phyloP scores from a whole-genome alignment of 495 filamentous ascomycete genomes.

The Geoglossum glabrum region DNA sequence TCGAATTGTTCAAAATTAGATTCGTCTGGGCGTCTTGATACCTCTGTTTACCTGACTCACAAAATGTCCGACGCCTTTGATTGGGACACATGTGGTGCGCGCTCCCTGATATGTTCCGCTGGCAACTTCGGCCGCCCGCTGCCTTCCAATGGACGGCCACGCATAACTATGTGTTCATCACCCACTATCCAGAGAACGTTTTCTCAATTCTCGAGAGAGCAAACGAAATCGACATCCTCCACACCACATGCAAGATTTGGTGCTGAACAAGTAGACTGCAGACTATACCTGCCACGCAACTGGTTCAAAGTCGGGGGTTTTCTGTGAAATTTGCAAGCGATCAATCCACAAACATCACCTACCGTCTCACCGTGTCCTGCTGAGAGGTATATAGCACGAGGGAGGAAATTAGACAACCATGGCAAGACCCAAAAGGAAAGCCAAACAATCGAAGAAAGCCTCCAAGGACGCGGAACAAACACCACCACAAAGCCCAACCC shows the following conservation, averaged over 20 bases:
- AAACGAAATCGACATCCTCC: slow-evolving; percentile 2
- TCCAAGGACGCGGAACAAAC: not conserved
- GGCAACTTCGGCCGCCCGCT: not conserved
- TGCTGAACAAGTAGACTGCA: not conserved
- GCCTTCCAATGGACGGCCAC: not conserved
- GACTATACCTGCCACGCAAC: slow-evolving; percentile 1
- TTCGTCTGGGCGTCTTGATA: not conserved
- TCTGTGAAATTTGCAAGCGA: not conserved
- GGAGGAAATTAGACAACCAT: not conserved
- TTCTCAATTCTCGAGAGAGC: not conserved
- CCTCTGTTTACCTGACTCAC: not conserved
- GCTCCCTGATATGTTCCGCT: not conserved
- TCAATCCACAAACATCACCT: slow-evolving; percentile 1
- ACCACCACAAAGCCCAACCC: not conserved
- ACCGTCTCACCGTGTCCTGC: not conserved
- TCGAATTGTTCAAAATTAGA: not conserved
- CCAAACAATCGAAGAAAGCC: not conserved
- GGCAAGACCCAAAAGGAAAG: not conserved
- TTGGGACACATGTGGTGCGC: not conserved
- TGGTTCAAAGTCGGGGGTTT: not conserved
- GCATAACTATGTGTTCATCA: slow-evolving; percentile 2
- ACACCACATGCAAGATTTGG: slow-evolving; percentile 1
- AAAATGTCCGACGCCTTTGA: not conserved
- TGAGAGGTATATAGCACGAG: slow-evolving; percentile 1
- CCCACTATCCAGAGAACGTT: not conserved